Evolutionary conservation across 2,329 filamentous ascomycete species (phyloP).

Genomic region (Neoarthrinium moseri): DNA sequence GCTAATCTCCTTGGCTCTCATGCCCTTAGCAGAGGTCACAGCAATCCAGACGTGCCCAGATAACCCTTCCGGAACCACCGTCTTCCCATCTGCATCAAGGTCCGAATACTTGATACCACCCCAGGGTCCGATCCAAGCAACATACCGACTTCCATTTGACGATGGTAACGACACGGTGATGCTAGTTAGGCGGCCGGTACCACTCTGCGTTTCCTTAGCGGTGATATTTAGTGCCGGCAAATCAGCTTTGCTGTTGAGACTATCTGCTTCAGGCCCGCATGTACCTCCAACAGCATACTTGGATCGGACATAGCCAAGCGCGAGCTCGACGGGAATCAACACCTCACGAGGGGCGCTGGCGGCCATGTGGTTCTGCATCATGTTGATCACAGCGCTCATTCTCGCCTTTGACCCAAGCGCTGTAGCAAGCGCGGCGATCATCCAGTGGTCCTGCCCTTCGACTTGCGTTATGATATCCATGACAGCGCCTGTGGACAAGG

Average conservation of each 20-base stretch:
- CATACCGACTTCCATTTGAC: conserved; percentile 19
- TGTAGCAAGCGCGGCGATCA: conserved; percentile 29
- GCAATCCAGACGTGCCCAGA: conserved; percentile 35
- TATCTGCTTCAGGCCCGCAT: conserved; percentile 13
- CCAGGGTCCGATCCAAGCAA: conserved; percentile 37
- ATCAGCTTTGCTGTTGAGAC: conserved; percentile 9
- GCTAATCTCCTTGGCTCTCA: conserved; percentile 15
- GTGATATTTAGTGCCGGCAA: conserved; percentile 23
- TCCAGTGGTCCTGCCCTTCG: conserved; percentile 28
- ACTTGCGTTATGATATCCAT: too few species aligned
- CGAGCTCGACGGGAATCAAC: conserved; percentile 28
- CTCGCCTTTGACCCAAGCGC: conserved; percentile 32
- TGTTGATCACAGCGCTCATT: conserved; percentile 33
- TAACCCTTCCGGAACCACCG: conserved; percentile 27
- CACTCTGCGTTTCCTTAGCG: conserved; percentile 10
- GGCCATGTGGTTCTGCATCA: conserved; percentile 36
- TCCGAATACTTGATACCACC: conserved; percentile 29
- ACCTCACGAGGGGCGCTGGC: conserved; percentile 31
- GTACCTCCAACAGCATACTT: conserved; percentile 27
- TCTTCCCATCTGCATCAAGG: conserved; percentile 19
- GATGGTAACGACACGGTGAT: conserved; percentile 21
- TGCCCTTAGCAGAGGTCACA: conserved; percentile 24
- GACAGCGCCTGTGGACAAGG: too few species aligned
- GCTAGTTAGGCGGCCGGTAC: conserved; percentile 15
- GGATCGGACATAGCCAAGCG: conserved; percentile 28